Evolutionary conservation across 2,329 filamentous ascomycete species (phyloP).

Genomic region (Helotiales sp.): DNA sequence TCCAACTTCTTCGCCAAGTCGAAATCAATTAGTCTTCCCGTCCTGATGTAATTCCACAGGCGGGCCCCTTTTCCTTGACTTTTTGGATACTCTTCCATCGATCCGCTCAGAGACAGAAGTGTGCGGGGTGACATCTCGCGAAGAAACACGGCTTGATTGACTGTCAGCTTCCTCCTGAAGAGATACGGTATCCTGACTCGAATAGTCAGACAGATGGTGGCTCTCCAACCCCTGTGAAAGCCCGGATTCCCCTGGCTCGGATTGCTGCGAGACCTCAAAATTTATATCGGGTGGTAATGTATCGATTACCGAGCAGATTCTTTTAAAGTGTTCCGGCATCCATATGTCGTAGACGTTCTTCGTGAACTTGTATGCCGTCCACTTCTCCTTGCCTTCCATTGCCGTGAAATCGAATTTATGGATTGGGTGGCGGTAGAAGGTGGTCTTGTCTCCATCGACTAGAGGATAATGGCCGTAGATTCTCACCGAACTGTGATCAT

Average conservation of each 20-base stretch:
- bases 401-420: constrained; percentile 38
- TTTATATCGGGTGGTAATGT: constrained; percentile 37
- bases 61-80: constrained; percentile 26
- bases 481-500: constrained; percentile 34
- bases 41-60: constrained; percentile 22
- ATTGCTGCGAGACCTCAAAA: constrained; percentile 31
- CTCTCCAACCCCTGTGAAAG: constrained; percentile 21
- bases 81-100: constrained; percentile 25
- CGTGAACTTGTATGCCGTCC: constrained; percentile 34
- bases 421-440: constrained; percentile 43
- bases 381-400: constrained; percentile 42
- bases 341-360: constrained; percentile 42
- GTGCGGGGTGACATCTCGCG: constrained; percentile 30
- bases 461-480: constrained; percentile 45
- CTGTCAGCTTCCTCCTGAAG: constrained; percentile 26
- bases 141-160: constrained; percentile 28
- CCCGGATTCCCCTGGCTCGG: constrained; percentile 30
- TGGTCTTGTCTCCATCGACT: constrained; percentile 31
- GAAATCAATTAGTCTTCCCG: too few species aligned
- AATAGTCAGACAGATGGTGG: constrained; percentile 25
- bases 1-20: too few species aligned
- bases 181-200: constrained; percentile 24
- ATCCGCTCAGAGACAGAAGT: constrained; percentile 28
- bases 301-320: constrained; percentile 39
- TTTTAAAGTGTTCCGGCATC: constrained; percentile 42